phyloP scores from a whole-genome alignment of 495 filamentous ascomycete genomes.

The Aspergillus ostianus region DNA sequence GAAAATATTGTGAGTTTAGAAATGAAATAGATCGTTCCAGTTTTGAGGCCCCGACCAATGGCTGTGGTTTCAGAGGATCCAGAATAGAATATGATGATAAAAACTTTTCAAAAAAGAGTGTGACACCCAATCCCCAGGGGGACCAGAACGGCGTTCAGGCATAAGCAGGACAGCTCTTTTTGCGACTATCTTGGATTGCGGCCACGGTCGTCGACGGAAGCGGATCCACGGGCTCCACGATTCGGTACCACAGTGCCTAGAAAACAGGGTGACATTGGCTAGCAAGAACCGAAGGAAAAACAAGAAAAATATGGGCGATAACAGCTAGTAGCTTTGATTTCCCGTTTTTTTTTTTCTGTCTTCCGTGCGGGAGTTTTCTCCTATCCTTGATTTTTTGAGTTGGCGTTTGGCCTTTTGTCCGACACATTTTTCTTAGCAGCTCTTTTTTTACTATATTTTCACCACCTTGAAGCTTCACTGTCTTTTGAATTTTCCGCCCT shows the following conservation, averaged over 20 bases:
- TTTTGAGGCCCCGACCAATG: background rate
- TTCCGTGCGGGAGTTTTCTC: background rate
- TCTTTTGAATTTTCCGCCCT: background rate
- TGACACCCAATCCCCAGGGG: constrained; percentile 18
- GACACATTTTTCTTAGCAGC: background rate
- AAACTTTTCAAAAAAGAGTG: constrained; percentile 3
- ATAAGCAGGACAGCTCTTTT: constrained; percentile 10
- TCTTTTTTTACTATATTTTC: background rate
- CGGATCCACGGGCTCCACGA: constrained; percentile 24
- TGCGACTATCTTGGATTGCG: constrained; percentile 18
- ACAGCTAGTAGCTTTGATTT: background rate
- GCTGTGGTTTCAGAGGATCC: constrained; percentile 4
- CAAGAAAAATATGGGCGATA: background rate
- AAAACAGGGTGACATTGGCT: constrained; percentile 12
- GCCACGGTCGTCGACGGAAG: constrained; percentile 16
- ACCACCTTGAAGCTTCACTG: background rate
- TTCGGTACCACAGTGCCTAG: constrained; percentile 18
- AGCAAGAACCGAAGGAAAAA: background rate
- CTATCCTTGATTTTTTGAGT: background rate
- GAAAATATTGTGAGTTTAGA: background rate
- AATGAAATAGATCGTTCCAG: constrained; percentile 4
- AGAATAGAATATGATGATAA: constrained; percentile 8
- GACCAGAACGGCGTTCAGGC: constrained; percentile 15
- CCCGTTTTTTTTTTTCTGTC: background rate
- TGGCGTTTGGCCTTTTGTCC: background rate